Base-by-base conservation (phyloP, 139 green algal genomes). In the Prasinococcaceae sp. region DNA sequence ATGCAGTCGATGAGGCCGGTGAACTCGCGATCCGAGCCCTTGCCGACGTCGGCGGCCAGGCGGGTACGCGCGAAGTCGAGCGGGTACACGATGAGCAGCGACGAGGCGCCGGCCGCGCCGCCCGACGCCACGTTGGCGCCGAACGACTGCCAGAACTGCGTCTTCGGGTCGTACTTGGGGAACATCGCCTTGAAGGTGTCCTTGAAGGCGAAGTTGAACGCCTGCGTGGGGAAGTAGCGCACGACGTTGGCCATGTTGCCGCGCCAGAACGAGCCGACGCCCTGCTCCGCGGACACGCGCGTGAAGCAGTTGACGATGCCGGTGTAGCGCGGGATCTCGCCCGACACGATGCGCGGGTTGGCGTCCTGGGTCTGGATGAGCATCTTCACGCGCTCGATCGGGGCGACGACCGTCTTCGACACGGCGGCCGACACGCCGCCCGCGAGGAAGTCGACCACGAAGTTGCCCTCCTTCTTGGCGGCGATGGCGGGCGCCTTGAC, bases 171-270 rank as follows among this genome's bases (percentile, higher is more conserved):
- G 74, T 93, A 94, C 51, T 72, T 80, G 55, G 81, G 82, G 70
- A 99, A 96, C 57, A 96, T 58, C 55, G 61, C 75, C 84, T 99
- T 99, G 82, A 95, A 94, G 51, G 90, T 94, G 75, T 97, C 88
- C 85, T 98, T 99, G 82, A 99, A 98, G 24, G 90, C 90, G 69
- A 99, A 98, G 86, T 99, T 99, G 65, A 98, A 90, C 19, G 92
- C 89, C 70, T 89, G 75, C 1, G 65, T 74, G 72, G 88, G 84
- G 75, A 93, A 92, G 78, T 94, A 93, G 14, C 85, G 75, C 33
- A 98, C 76, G 17, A 98, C 83, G 61, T 96, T 96, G 53, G 87
- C 87, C 52, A 80, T 73, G 84, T 99, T 99, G 25, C 92, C 92
- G 37, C 92, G 74, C 86, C 88, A 99, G 69, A 96, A 87, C 28